Evolutionary conservation across 2,329 filamentous ascomycete species (phyloP), one percentile per base, ranked within the genome.

Genomic region (Cercospora berteroae): DNA sequence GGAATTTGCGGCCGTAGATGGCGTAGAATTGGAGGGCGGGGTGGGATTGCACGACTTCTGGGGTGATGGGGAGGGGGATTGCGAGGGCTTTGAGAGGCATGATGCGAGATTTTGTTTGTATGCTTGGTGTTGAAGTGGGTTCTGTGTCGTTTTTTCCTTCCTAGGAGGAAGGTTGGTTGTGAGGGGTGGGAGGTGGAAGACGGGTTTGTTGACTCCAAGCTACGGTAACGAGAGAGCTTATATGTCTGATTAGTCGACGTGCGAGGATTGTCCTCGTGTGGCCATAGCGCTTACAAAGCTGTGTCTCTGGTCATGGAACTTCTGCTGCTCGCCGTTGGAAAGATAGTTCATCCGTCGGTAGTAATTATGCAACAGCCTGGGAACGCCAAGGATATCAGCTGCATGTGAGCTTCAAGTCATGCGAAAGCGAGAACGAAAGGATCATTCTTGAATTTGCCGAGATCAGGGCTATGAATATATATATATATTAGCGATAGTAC

Each of bases 1-100:
- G 68, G 42, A 70, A 70, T 9, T 55, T 65, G 31, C 63, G 60
- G 58, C 56, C 64, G 64, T 68, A 70, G 50, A 42, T 31, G 50
- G 33, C 20, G 61, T 65, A 67, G 64, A 68, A 68, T 39, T 59
- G 27, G 7, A 68, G 64, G 4, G 63, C 65, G 16, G 59, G 62
- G 55, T 69, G 65, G 27, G 27, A 36, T 16, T 16, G n/a, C 1
- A 59, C 9, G 6, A 39, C 39, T 23, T 39, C 23, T 16, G 55
- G 50, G 18, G 48, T 48, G 59, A 67, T 48, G 50, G 65, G 65
- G 18, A 63, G 55, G 33, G 33, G 36, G 12, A 67, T 36, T 10
- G 50, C 39, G 60, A 63, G 16, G 27, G 60, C 60, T 55, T 29
- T 55, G 31, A 42, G 58, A 16, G 58, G 58, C 58, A 60, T 60